Base-by-base conservation (phyloP, 2,329 filamentous ascomycete genomes). In the Davidsoniella australis region DNA sequence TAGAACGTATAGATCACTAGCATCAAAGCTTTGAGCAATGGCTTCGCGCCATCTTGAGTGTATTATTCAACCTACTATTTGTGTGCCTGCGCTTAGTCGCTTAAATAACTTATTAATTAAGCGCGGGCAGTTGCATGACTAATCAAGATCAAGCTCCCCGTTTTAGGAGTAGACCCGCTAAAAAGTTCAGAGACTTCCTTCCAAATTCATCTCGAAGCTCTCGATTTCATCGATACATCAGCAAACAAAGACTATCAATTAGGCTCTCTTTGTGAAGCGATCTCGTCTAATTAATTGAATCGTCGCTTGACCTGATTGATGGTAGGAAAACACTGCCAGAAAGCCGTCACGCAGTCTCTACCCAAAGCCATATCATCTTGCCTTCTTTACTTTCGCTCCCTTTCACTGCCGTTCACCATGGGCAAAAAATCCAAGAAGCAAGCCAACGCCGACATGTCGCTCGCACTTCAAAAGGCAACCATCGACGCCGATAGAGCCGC, bases 401-500 rank as follows among this genome's bases (percentile, higher is more conserved):
- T 33, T 9, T 5, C 5, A 14, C 17, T 10, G 37, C 3, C 8
- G 29, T 12, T 36, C n/a, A 26, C n/a, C 16, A 49, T 54, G 58
- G 57, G 57, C 20, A 59, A 59, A 44, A 57, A 57, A 42, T 56
- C 54, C 39, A 52, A 51, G 38, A 54, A 55, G 47, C 45, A 49
- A 26, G 52, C 50, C 40, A 53, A 49, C 10, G 53, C 48, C 20
- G 50, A 39, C 38, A 53, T 54, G 50, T 48, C 50, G 16, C 37
- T 51, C 14, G 49, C 50, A 14, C 36, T 51, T 18, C 49, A 51
- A 33, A 50, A 51, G n/a, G 53, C 52, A 41, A 42, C 53, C 29
- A 51, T 52, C 8, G 48, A 47, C 24, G 16, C 38, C 2, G 40
- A 41, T 36, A 7, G 36, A 7, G 20, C 40, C 9, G 17, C 18